These are phyloP conservation scores for Magnolia kwangsiensis DNA, from an alignment of 164 flowering plant genomes.

Conservation along the genomic window DNA sequence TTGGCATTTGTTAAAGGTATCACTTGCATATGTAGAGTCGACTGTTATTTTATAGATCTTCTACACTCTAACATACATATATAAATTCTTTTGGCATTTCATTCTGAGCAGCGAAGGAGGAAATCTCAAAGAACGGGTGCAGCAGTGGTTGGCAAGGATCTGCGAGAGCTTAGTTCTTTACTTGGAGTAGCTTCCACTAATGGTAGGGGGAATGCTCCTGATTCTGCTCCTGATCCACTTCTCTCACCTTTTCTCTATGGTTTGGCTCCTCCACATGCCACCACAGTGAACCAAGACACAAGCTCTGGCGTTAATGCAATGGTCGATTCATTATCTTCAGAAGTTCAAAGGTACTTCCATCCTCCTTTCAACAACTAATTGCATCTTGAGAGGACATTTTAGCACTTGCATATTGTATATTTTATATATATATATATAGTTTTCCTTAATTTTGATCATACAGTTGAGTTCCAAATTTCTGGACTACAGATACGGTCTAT, in stretches of 20 bases:
- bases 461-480: neutral
- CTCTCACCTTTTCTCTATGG: constrained; percentile 57
- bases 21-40: neutral
- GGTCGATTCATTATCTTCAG: constrained; percentile 11
- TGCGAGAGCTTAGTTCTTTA: constrained; percentile 41
- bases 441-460: neutral
- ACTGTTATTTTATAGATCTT: neutral
- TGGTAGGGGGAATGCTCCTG: constrained; percentile 25
- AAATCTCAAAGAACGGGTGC: constrained; percentile 51
- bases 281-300: constrained; percentile 27
- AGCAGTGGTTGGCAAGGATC: constrained; percentile 41
- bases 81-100: constrained; percentile 2
- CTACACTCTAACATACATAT: neutral
- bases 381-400: neutral
- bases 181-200: constrained; percentile 29
- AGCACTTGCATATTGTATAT: neutral
- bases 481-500: neutral
- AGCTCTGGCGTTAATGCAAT: constrained; percentile 7
- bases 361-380: neutral
- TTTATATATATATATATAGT: neutral
- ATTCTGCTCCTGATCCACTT: constrained; percentile 60
- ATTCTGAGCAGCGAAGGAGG: constrained; percentile 47
- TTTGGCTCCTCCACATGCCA: constrained; percentile 25
- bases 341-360: constrained; percentile 35
- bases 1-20: constrained; percentile 65